Base-by-base conservation (phyloP, 768 basidiomycete species). In the Mycena kentingensis region DNA sequence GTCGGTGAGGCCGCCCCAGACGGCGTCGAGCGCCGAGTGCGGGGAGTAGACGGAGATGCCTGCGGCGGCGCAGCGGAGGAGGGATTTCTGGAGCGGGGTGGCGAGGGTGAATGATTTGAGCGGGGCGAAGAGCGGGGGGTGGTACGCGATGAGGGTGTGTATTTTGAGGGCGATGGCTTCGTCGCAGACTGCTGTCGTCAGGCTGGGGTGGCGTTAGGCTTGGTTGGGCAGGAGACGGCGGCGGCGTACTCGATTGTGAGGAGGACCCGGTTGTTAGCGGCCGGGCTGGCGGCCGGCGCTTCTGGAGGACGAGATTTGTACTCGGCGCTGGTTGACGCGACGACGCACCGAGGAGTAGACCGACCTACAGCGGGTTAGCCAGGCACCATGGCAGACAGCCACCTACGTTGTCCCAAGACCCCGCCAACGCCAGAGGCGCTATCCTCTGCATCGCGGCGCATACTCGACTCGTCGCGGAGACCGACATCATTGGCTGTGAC, bases 371-470 rank as follows among this genome's bases (percentile, higher is more conserved):
- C 18, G 22, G 21, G n/a, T 25, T 22, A 52, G 49, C 36, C 42
- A 58, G 53, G 31, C 22, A 37, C 58, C 24, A 63, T 46, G 59
- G 48, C 46, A 38, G 43, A 58, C 43, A 49, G 42, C 34, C 36
- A 72, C 89, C 72, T 58, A 97, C 94, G 71, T 98, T 98, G 64
- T 98, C 95, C 93, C 95, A 98, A 55, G 79, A 82, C 59, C 89
- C 93, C 16, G 95, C 94, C 7, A 97, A 77, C 31, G 82, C 76
- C 19, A 93, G 77, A 3, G 95, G 95, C 1, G 94, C 93, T 57
- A 97, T 88, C 24, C 84, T 80, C 56, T 90, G 87, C 86, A 93
- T 88, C 0, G 85, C 83, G n/a, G n/a, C n/a, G n/a, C n/a, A n/a
- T n/a, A n/a, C n/a, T n/a, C n/a, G n/a, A n/a, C n/a, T n/a, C n/a